Percentiles rank a stretch among this genome's conserved stretches.
These are phyloP conservation scores for Tillandsia fasciculata DNA, from an alignment of 176 grass and related monocot genomes.

Conservation along the genomic window DNA sequence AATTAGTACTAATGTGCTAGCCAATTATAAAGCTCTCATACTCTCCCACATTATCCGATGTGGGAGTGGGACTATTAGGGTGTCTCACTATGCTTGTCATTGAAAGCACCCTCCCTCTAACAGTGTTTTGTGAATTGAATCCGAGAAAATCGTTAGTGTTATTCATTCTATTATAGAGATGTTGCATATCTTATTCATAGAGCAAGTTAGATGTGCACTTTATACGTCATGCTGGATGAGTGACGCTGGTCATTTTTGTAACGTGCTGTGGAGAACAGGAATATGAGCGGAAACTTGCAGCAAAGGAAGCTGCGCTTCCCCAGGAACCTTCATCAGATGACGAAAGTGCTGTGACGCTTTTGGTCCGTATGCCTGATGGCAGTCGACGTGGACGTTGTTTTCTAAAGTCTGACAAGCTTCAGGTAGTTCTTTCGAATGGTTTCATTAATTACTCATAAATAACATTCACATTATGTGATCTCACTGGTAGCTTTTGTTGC, in stretches of 20 bases:
- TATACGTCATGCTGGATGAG: background rate
- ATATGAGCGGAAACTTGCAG: slow-evolving; percentile 62
- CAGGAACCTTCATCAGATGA: slow-evolving; percentile 66
- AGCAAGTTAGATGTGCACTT: background rate
- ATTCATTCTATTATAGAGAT: background rate
- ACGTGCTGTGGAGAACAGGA: slow-evolving; percentile 35
- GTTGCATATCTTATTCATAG: background rate
- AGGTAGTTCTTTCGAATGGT: slow-evolving; percentile 31
- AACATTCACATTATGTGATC: slow-evolving; percentile 15
- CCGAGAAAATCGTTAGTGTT: background rate
- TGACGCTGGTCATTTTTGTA: background rate
- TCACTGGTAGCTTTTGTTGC: slow-evolving; percentile 30
- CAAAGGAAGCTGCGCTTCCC: slow-evolving; percentile 71
- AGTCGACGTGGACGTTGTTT: slow-evolving; percentile 64
- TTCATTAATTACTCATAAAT: slow-evolving; percentile 17
- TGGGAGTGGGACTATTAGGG: too few species aligned
- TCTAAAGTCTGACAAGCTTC: slow-evolving; percentile 86
- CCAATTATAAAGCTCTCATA: too few species aligned
- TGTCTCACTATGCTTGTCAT: background rate
- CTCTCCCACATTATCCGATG: too few species aligned
- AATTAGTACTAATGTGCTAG: too few species aligned
- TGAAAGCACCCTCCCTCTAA: background rate
- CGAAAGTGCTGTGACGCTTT: slow-evolving; percentile 67
- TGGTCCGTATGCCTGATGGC: slow-evolving; percentile 90
- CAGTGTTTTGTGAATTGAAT: background rate